Base-by-base conservation (phyloP, 768 basidiomycete species). In the Trametes maxima region DNA sequence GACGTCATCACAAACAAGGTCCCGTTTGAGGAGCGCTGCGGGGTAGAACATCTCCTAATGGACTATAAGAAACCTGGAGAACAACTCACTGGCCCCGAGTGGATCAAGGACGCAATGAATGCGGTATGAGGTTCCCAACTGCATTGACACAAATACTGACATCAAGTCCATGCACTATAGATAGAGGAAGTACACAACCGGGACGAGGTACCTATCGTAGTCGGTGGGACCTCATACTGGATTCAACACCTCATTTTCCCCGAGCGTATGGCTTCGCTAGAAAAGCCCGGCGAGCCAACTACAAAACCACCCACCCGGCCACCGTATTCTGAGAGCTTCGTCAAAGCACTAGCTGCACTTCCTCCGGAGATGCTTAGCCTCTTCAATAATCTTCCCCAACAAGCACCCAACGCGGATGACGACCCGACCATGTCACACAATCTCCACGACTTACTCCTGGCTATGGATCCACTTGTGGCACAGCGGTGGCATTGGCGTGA, bases 221-320 rank as follows among this genome's bases (percentile, higher is more conserved):
- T 96, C 47, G 97, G 97, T 2, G 97, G 97, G 5, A 98, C 97
- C 2, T 86, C 93, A 3, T 99, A 99, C 72, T 99, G 95, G 89
- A 91, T 96, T 24, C 96, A 99, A 68, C 93, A 99, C 71, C 85
- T 97, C 40, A 78, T 98, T 13, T 98, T 98, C 69, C 92, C 95
- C 0, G 85, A 88, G 68, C 84, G 90, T 22, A 78, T 95, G 37
- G 76, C 74, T 7, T 67, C 73, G 17, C 65, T 75, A 14, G 55
- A 69, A 33, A 49, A 60, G 47, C 14, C 24, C 11, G 60, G 51
- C 17, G 28, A 48, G 19, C 47, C 45, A 19, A 6, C 51, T 3
- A 1, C 21, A 22, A 22, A 22, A 4, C 16, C 3, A n/a, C 21
- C 47, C 13, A 33, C 22, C 17, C 24, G 7, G 14, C 0, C 60